phyloP scores from a whole-genome alignment of 2,329 filamentous ascomycete genomes.

The Hymenoscyphus fraxineus region DNA sequence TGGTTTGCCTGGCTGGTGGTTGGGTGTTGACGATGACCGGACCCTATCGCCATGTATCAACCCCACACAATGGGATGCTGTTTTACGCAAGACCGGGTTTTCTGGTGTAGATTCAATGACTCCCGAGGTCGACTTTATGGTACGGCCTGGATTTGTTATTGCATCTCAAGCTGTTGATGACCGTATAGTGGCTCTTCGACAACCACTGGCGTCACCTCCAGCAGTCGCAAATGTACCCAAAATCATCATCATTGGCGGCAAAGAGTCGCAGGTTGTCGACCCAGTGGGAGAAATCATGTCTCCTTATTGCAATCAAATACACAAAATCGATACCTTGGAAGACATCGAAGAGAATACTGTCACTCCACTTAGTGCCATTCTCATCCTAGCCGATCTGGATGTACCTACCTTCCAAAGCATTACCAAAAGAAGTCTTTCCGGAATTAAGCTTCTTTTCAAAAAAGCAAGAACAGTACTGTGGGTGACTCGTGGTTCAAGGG shows the following conservation, averaged over 20 bases:
- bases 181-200: slow-evolving; percentile 27
- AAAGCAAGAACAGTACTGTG: slow-evolving; percentile 15
- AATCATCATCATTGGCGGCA: slow-evolving; percentile 25
- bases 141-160: slow-evolving; percentile 28
- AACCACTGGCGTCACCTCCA: slow-evolving; percentile 24
- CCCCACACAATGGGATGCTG: slow-evolving; percentile 22
- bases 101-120: slow-evolving; percentile 31
- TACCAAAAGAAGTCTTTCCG: slow-evolving; percentile 10
- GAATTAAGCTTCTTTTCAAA: slow-evolving; percentile 12
- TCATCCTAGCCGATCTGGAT: slow-evolving; percentile 32
- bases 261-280: slow-evolving; percentile 13
- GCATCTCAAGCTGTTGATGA: slow-evolving; percentile 36
- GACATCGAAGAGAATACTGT: slow-evolving; percentile 10
- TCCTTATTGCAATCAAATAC: slow-evolving; percentile 12
- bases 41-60: slow-evolving; percentile 12
- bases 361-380: slow-evolving; percentile 5
- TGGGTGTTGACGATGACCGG: slow-evolving; percentile 30
- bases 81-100: slow-evolving; percentile 30
- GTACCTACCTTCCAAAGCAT: slow-evolving; percentile 26
- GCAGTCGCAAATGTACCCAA: neutral
- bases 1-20: slow-evolving; percentile 35
- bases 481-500: slow-evolving; percentile 14
- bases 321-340: neutral
- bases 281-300: slow-evolving; percentile 5
- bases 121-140: slow-evolving; percentile 8